These are phyloP conservation scores for Neopestalotiopsis sp. DNA, from an alignment of 2,329 filamentous ascomycete species.

Conservation along the genomic window DNA sequence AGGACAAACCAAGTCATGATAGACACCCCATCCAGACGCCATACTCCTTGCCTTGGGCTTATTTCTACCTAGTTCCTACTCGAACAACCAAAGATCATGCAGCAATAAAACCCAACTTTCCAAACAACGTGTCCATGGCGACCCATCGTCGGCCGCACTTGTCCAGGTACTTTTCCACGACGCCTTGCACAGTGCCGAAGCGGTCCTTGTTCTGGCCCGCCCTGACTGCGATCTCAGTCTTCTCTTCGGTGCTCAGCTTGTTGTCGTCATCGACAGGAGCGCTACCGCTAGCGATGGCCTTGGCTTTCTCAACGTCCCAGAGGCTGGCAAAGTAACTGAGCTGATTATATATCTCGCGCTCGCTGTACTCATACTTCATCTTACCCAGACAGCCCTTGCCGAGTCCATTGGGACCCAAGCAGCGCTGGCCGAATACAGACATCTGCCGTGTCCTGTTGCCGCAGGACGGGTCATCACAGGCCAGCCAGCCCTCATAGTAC, in stretches of 20 bases:
- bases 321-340: constrained; percentile 83
- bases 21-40: not conserved
- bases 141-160: constrained; percentile 94
- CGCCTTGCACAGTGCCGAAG: constrained; percentile 76
- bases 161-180: constrained; percentile 84
- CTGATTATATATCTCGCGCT: constrained; percentile 95
- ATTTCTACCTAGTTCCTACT: not conserved
- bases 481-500: constrained; percentile 93
- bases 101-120: constrained; percentile 62
- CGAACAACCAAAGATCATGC: constrained; percentile 20
- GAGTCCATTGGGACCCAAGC: constrained; percentile 84
- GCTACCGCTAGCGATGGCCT: constrained; percentile 47
- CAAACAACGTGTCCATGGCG: constrained; percentile 88
- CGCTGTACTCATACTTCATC: constrained; percentile 87
- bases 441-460: constrained; percentile 88
- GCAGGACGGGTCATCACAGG: constrained; percentile 89
- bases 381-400: constrained; percentile 83
- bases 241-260: constrained; percentile 56
- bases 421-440: constrained; percentile 89
- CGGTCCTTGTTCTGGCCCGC: constrained; percentile 82
- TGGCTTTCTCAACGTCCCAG: constrained; percentile 89
- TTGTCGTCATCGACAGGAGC: constrained; percentile 14
- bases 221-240: constrained; percentile 71
- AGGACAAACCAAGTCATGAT: too few relatives aligned
- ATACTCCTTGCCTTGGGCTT: not conserved